Evolutionary conservation across 495 filamentous ascomycete species (phyloP), one percentile per base, ranked within the genome.

Genomic region (Neurospora pannonica): DNA sequence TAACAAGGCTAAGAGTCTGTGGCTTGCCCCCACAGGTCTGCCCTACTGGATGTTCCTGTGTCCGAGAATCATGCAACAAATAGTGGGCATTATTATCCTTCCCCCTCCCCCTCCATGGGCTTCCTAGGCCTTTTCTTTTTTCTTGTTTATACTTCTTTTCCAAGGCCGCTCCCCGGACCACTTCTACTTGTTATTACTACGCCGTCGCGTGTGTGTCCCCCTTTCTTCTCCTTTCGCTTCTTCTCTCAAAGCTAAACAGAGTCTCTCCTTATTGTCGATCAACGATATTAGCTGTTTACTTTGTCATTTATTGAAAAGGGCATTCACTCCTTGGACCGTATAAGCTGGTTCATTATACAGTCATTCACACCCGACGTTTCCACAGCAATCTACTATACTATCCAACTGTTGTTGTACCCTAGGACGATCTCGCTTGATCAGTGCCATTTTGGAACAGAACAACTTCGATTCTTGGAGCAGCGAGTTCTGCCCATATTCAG

Each of bases 201-300:
- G 80, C 79, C 80, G 83, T 84, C 81, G 84, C 81, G 84, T 82
- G 80, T 84, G 82, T 84, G 79, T 81, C 76, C 75, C 79, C 79
- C 75, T 80, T 76, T 77, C 78, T 81, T 79, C 72, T 78, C 78
- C 76, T 78, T 82, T 83, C 82, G 83, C 84, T 84, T 83, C 83
- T 83, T 34, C 7, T 5, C 28, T 19, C 83, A 84, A 85, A 85
- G 86, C 86, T 87, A 79, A 82, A 83, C 79, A 78, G 82, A 77
- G 81, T 84, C 82, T 84, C 86, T 86, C 85, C 87, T 87, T 84
- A 84, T 84, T 81, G 82, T 81, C 75, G 76, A 79, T 86, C 87
- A 88, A 88, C 86, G 87, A 85, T 86, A 82, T 88, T 87, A 86
- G 86, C 85, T 87, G 85, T 82, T 83, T 81, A 84, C 82, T 72